Evolutionary conservation across 2,329 filamentous ascomycete genomes (phyloP).

Genomic region (Myriosclerotinia curreyana): DNA sequence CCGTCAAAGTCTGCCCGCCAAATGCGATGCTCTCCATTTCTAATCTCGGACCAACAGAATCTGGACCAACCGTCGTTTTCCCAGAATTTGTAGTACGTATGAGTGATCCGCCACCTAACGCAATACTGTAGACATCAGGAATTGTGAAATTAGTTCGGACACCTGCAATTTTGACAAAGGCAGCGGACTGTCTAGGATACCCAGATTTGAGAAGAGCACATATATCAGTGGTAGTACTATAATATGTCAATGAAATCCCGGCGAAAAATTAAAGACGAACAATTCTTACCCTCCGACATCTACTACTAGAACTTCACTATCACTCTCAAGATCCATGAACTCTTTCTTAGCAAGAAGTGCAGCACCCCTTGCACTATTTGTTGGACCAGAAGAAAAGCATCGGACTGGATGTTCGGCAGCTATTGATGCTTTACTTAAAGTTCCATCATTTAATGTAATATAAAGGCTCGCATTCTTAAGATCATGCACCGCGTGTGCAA

Average conservation of each 20-base stretch:
- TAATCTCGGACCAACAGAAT: slow-evolving; percentile 53
- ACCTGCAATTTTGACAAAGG: slow-evolving; percentile 56
- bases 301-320: slow-evolving; percentile 43
- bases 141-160: slow-evolving; percentile 58
- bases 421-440: slow-evolving; percentile 51
- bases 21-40: slow-evolving; percentile 50
- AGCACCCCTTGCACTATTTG: slow-evolving; percentile 61
- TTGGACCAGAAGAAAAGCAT: slow-evolving; percentile 61
- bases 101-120: slow-evolving; percentile 54
- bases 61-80: slow-evolving; percentile 55
- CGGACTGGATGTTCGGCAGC: slow-evolving; percentile 57
- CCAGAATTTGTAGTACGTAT: slow-evolving; percentile 41
- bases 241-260: slow-evolving; percentile 17
- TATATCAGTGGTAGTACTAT: slow-evolving; percentile 57
- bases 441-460: slow-evolving; percentile 63
- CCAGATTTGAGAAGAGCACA: slow-evolving; percentile 56
- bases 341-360: slow-evolving; percentile 50
- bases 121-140: slow-evolving; percentile 55
- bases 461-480: slow-evolving; percentile 50
- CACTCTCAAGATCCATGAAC: slow-evolving; percentile 25
- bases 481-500: slow-evolving; percentile 50
- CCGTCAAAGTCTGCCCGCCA: slow-evolving; percentile 52
- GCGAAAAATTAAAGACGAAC: not conserved
- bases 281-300: slow-evolving; percentile 51
- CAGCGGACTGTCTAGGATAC: slow-evolving; percentile 57